Evolutionary conservation across 2,329 filamentous ascomycete species (phyloP), one percentile per base, ranked within the genome.

Genomic region (Parastagonospora nodorum): DNA sequence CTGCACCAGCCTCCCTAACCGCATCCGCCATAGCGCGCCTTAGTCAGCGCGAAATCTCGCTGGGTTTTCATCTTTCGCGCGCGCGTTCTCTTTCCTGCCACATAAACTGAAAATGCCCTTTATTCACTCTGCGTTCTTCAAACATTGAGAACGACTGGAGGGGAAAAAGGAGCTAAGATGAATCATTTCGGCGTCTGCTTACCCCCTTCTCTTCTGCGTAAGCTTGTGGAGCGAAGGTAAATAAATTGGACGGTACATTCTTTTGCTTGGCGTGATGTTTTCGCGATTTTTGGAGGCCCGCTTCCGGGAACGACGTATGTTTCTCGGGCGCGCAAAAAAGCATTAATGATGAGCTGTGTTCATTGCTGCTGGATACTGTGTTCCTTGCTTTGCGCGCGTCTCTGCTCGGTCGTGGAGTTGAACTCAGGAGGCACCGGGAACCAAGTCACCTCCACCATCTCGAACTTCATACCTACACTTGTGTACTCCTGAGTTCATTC

Each of bases 71-170:
- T 58, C 58, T 55, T 45, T 29, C 56, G 55, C 53, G 51, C 39
- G 60, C 63, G 59, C 64, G 50, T 60, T 48, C 51, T 69, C 61
- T 61, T 65, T 60, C 50, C 55, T 59, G 55, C 45, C 55, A 60
- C 66, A 71, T 72, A 77, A 72, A 72, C 65, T 70, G 67, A 69
- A 48, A 77, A 42, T 63, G 63, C 72, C 75, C 75, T 77, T 73
- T 85, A 87, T 87, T 86, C 84, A 86, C 84, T 87, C 84, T 84
- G 80, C 78, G 77, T 82, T 81, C 78, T 78, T 77, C 69, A 73
- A 74, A 72, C 81, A 77, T 79, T 84, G 82, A 78, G 79, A 60
- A 64, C 80, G 77, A 73, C 80, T 38, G 82, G 84, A 87, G 84
- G 84, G 84, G 84, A 87, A 87, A 86, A 73, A 82, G 83, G 80